Evolutionary conservation across 139 green algal species (phyloP).

Genomic region (Tetraselmis striata): DNA sequence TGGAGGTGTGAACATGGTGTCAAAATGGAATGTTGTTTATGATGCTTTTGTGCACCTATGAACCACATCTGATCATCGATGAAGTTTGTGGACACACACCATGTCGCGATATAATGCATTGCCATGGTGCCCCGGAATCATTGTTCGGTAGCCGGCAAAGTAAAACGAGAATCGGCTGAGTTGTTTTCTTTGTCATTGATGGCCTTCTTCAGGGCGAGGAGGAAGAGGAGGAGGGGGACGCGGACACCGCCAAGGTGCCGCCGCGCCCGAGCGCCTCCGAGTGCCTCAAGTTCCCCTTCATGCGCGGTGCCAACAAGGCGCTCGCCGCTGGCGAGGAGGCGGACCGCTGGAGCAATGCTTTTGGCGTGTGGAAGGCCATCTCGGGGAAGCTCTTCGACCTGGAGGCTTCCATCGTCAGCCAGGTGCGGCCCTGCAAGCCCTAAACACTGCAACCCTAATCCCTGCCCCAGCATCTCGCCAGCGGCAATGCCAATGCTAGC

Average conservation of each 20-base stretch:
- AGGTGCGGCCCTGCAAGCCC: conserved; percentile 8
- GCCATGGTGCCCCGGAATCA: too few species aligned
- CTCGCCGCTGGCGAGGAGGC: neutral
- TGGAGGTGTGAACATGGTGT: too few species aligned
- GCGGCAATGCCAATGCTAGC: too few species aligned
- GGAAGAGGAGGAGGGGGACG: neutral
- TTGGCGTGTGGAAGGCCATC: conserved; percentile 24
- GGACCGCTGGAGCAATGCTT: neutral
- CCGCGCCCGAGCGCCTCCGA: neutral
- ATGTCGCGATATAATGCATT: too few species aligned
- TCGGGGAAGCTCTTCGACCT: conserved; percentile 63
- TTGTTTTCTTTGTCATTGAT: neutral
- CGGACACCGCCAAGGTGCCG: neutral
- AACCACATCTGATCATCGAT: too few species aligned
- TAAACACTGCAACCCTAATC: too few species aligned
- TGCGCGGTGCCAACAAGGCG: neutral
- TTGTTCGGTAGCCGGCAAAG: too few species aligned
- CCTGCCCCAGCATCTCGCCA: too few species aligned
- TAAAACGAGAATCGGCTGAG: neutral
- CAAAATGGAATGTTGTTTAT: too few species aligned
- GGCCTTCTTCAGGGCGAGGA: neutral
- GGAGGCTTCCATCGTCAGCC: conserved; percentile 52
- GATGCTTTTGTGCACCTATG: too few species aligned
- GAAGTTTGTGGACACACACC: too few species aligned
- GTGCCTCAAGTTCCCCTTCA: neutral